These are phyloP conservation scores for Hygrocybe punicea DNA, from an alignment of 768 basidiomycete species.

Conservation along the genomic window DNA sequence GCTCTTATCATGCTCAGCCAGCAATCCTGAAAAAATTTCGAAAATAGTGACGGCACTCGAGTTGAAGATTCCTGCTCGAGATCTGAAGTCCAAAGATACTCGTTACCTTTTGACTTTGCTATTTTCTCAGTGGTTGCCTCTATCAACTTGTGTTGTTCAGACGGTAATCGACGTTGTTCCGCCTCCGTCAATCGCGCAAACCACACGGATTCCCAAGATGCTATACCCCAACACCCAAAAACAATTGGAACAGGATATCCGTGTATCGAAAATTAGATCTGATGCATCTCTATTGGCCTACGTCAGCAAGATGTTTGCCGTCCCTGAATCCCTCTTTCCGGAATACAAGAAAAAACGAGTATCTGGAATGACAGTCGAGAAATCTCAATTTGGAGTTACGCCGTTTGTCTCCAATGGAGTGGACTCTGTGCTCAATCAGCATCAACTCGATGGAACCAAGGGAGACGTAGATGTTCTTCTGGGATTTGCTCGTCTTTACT, in stretches of 20 bases:
- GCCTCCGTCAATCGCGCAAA: slow-evolving; percentile 77
- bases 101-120: slow-evolving; percentile 79
- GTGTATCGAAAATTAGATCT: slow-evolving; percentile 56
- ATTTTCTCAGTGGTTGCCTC: slow-evolving; percentile 93
- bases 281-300: slow-evolving; percentile 73
- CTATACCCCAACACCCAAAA: slow-evolving; percentile 79
- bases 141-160: slow-evolving; percentile 91
- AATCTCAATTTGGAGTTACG: slow-evolving; percentile 25
- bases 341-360: slow-evolving; percentile 70
- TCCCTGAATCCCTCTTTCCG: slow-evolving; percentile 74
- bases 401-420: too few species aligned
- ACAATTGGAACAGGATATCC: slow-evolving; percentile 82
- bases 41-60: slow-evolving; percentile 84
- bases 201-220: slow-evolving; percentile 84
- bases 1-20: slow-evolving; percentile 34
- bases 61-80: slow-evolving; percentile 81
- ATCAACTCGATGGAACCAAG: neutral
- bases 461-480: slow-evolving; percentile 64
- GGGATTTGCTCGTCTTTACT: slow-evolving; percentile 92
- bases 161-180: slow-evolving; percentile 92
- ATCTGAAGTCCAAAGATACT: slow-evolving; percentile 88
- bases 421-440: neutral
- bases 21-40: slow-evolving; percentile 81
- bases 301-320: slow-evolving; percentile 98
- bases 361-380: slow-evolving; percentile 63